Percentiles rank a stretch among this genome's conserved stretches.
These are phyloP conservation scores for Paramecium caudatum DNA, from an alignment of 73 alveolate genomes.

Conservation along the genomic window DNA sequence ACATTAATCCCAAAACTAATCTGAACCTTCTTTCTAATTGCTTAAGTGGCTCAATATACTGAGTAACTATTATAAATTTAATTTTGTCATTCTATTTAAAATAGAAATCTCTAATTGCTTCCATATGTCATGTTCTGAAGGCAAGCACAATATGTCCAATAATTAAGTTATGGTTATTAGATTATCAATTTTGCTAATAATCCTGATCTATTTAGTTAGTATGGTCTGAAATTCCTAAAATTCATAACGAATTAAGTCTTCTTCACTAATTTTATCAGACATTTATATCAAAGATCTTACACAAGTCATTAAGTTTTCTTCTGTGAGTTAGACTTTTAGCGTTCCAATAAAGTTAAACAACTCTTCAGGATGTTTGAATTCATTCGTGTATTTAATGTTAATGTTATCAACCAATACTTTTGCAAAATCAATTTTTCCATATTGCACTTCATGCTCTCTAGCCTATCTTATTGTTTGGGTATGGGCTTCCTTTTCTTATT, in stretches of 20 bases:
- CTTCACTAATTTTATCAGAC: slow-evolving; percentile 35
- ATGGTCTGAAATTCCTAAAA: slow-evolving; percentile 22
- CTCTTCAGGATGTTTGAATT: slow-evolving; percentile 63
- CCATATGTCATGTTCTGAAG: slow-evolving; percentile 60
- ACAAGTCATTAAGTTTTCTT: slow-evolving; percentile 33
- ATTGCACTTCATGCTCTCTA: slow-evolving; percentile 53
- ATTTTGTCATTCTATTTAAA: slow-evolving; percentile 23
- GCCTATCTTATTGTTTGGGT: slow-evolving; percentile 47
- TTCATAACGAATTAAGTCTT: slow-evolving; percentile 34
- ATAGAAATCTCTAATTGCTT: slow-evolving; percentile 25
- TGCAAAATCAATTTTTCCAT: slow-evolving; percentile 60
- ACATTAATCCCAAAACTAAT: slow-evolving; percentile 64
- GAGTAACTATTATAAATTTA: not conserved
- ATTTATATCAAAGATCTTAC: slow-evolving; percentile 13
- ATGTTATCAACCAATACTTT: slow-evolving; percentile 44
- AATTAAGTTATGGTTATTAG: slow-evolving; percentile 1
- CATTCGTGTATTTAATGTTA: slow-evolving; percentile 9
- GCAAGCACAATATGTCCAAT: slow-evolving; percentile 34
- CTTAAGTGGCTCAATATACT: slow-evolving; percentile 26
- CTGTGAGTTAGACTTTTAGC: slow-evolving; percentile 12
- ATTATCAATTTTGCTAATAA: not conserved
- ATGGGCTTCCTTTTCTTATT: slow-evolving; percentile 37
- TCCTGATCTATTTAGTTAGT: slow-evolving; percentile 1
- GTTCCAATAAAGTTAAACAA: slow-evolving; percentile 30
- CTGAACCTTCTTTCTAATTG: slow-evolving; percentile 61